A percentile compares a stretch with the other conserved stretches of the same genome.
Evolutionary conservation across 2,329 filamentous ascomycete genomes (phyloP).

Genomic region (Diaporthe velutina): DNA sequence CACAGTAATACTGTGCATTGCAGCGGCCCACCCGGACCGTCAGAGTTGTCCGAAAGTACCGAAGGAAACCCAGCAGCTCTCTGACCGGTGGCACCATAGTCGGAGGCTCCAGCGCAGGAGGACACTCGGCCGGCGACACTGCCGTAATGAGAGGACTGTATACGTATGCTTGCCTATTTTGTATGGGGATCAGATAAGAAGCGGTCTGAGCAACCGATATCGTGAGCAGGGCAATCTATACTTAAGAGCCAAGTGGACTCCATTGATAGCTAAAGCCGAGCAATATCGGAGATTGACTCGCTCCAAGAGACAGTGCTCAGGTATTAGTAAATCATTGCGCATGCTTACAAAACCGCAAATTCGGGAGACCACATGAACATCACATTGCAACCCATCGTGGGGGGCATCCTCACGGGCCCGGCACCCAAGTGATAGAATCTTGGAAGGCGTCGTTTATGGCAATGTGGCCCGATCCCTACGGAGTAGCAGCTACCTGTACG

Average conservation of each 20-base stretch:
- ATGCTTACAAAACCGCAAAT: not conserved
- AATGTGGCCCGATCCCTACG: not conserved
- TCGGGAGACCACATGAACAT: not conserved
- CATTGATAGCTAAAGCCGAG: not conserved
- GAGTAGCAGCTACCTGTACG: not conserved
- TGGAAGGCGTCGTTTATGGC: not conserved
- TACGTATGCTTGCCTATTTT: not conserved
- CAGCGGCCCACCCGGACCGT: not conserved
- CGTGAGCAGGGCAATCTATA: not conserved
- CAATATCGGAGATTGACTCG: not conserved
- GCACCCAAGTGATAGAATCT: not conserved
- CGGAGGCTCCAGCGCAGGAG: not conserved
- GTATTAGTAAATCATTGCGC: not conserved
- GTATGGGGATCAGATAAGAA: not conserved
- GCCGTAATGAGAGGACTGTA: not conserved
- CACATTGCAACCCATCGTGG: not conserved
- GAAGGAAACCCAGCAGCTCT: not conserved
- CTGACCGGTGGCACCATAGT: not conserved
- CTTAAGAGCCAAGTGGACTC: not conserved
- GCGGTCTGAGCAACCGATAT: conserved; percentile 11
- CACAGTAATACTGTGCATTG: not conserved
- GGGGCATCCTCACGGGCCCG: not conserved
- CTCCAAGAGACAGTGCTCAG: not conserved
- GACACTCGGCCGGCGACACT: not conserved
- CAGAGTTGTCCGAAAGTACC: not conserved